Conservation (phyloP, 73 alveolate genomes). For the Paramecium pentaurelia region DNA sequence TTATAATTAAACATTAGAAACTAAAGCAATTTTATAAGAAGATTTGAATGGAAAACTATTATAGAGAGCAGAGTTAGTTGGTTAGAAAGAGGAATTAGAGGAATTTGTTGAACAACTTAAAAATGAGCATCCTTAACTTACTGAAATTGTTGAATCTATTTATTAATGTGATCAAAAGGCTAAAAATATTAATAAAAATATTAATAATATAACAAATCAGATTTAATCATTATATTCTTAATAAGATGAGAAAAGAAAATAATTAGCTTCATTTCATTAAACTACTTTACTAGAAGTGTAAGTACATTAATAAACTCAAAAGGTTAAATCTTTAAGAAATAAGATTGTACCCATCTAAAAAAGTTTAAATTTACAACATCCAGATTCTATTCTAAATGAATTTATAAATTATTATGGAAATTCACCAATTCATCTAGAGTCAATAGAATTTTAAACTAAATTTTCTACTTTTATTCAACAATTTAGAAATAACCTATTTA, state of each 20-base stretch:
- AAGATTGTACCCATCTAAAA: slow-evolving; percentile 30
- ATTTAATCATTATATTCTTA: slow-evolving; percentile 64
- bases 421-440: background rate
- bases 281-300: slow-evolving; percentile 9
- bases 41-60: slow-evolving; percentile 49
- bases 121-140: slow-evolving; percentile 23
- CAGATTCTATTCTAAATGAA: slow-evolving; percentile 23
- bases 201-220: slow-evolving; percentile 63
- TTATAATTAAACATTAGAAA: slow-evolving; percentile 21
- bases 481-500: slow-evolving; percentile 33
- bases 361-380: slow-evolving; percentile 6
- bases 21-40: slow-evolving; percentile 52
- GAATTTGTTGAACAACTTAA: slow-evolving; percentile 34
- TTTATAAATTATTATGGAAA: background rate
- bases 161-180: slow-evolving; percentile 25
- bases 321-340: background rate
- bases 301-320: background rate
- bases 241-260: slow-evolving; percentile 61
- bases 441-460: background rate
- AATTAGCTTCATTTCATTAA: background rate
- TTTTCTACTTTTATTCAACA: background rate
- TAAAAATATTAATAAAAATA: slow-evolving; percentile 44
- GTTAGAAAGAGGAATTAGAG: slow-evolving; percentile 59
- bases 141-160: slow-evolving; percentile 20
- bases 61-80: slow-evolving; percentile 64